Base-by-base conservation (phyloP, 1,284 basidiomycete genomes). In the Ustilago crameri region DNA sequence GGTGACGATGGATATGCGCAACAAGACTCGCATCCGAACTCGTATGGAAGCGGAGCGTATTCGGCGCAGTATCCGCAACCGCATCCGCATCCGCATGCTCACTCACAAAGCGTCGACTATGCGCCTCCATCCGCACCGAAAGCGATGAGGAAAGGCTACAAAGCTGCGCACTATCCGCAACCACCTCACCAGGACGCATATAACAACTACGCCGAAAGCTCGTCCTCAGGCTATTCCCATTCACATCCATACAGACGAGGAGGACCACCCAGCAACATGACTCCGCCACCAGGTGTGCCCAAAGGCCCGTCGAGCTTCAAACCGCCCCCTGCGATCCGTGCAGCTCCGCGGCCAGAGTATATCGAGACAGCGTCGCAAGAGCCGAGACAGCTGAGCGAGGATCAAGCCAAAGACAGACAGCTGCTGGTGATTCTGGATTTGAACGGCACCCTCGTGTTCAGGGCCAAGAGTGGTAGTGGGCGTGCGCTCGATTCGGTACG, bases 401-500 rank as follows among this genome's bases (percentile, higher is more conserved):
- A 59, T 2, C 63, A 63, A 9, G 59, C 45, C 15, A 20, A 15
- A 3, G 43, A 50, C 3, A 40, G 64, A 2, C 62, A 72, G 46
- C 49, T 63, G 81, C 87, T 93, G 0, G 86, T 93, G 48, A 86
- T 93, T 3, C 87, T 93, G 9, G 92, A 93, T 80, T 86, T 93
- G 44, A 93, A 93, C 76, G 92, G 92, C 5, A 90, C 91, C 0
- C 88, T 93, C 9, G 86, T 93, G n/a, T 86, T 88, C 37, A 88
- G 92, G 14, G 86, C 88, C 1, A 45, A 84, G 85, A 5, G 63
- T 18, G 41, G 50, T 9, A 45, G 51, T 26, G 56, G 66, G 0
- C 50, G 67, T 10, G 55, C 63, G 5, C 27, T 60, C 4, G 64
- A 68, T 24, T 69, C 66, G 10, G 32, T 45, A 0, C 44, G 47